Evolutionary conservation across 164 flowering plant species (phyloP).

Genomic region (Sedum album): DNA sequence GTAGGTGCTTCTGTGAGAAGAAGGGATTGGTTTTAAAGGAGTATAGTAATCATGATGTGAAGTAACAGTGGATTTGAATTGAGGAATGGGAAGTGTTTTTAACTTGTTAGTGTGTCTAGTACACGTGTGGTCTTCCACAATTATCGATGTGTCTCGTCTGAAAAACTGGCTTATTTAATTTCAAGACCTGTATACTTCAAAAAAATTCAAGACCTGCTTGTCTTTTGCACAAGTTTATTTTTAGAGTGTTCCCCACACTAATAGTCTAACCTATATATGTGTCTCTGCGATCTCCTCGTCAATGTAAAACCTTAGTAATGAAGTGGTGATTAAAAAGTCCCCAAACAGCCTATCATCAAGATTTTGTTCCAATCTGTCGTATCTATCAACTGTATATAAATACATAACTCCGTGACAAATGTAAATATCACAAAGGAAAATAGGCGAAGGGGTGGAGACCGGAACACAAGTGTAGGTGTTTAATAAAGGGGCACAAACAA

Average conservation of each 20-base stretch:
- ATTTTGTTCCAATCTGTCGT: conserved; percentile 26
- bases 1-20: too few species aligned
- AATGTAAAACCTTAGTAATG: conserved; percentile 1
- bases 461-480: conserved; percentile 58
- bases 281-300: background rate
- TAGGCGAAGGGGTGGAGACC: conserved; percentile 21
- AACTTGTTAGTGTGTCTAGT: too few species aligned
- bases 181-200: too few species aligned
- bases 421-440: conserved; percentile 22
- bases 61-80: too few species aligned
- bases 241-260: conserved; percentile 4
- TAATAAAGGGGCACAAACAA: conserved; percentile 13
- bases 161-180: too few species aligned
- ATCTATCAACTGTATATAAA: background rate
- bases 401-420: background rate
- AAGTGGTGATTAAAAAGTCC: conserved; percentile 1
- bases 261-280: background rate
- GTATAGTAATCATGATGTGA: too few species aligned
- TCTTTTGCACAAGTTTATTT: background rate
- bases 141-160: too few species aligned
- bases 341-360: conserved; percentile 11
- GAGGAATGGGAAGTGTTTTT: too few species aligned
- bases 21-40: too few species aligned
- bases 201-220: too few species aligned
- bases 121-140: too few species aligned